phyloP scores from a whole-genome alignment of 2,329 filamentous ascomycete genomes.

The Fusarium longipes region DNA sequence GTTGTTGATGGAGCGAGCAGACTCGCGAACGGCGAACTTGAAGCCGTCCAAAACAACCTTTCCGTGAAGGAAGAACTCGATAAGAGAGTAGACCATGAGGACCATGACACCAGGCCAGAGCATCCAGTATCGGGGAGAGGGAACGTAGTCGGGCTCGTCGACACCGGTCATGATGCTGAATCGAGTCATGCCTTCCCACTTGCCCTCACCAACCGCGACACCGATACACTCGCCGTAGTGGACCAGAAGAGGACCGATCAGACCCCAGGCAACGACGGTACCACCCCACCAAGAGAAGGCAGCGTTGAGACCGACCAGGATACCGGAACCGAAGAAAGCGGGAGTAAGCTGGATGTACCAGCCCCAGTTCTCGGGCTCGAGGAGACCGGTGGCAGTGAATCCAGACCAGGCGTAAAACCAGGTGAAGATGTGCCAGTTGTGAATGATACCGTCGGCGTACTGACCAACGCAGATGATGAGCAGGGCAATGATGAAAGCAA shows the following conservation, averaged over 20 bases:
- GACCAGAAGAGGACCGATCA: conserved; percentile 60
- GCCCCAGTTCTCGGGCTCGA: conserved; percentile 68
- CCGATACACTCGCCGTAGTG: conserved; percentile 65
- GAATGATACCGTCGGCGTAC: conserved; percentile 69
- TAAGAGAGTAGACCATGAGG: conserved; percentile 55
- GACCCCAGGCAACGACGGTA: conserved; percentile 64
- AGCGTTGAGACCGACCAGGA: conserved; percentile 64
- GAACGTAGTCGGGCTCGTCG: conserved; percentile 43
- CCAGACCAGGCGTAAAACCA: conserved; percentile 67
- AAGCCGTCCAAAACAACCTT: conserved; percentile 52
- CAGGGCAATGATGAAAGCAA: conserved; percentile 63
- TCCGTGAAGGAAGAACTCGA: conserved; percentile 56
- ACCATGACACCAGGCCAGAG: conserved; percentile 59
- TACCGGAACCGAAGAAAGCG: conserved; percentile 68
- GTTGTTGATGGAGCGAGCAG: conserved; percentile 48
- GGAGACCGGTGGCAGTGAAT: conserved; percentile 61
- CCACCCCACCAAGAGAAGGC: conserved; percentile 68
- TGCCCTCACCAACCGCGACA: conserved; percentile 46
- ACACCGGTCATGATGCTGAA: conserved; percentile 51
- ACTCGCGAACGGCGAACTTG: conserved; percentile 50
- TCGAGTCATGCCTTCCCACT: conserved; percentile 48
- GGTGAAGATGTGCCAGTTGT: conserved; percentile 67
- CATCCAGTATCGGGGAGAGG: conserved; percentile 57
- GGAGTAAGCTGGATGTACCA: conserved; percentile 70
- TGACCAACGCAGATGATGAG: conserved; percentile 66